Conservation (phyloP, 352 stramenopile genomes). For the Phytophthora pinifolia region DNA sequence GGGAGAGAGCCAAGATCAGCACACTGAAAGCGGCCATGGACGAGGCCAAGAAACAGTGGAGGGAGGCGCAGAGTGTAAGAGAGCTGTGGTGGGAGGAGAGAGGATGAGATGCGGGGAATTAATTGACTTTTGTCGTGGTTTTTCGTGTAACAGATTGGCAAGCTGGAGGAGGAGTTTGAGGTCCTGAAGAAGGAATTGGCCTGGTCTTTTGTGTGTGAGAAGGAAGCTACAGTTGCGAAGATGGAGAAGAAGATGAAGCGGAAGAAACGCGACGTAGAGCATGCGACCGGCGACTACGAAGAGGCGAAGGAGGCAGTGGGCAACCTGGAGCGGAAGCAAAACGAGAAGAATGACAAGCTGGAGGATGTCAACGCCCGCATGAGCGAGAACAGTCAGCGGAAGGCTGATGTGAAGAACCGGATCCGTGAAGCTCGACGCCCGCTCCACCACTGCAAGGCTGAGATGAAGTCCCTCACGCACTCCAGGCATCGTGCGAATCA, state of each 20-base stretch:
- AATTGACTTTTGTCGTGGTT: conserved; percentile 1
- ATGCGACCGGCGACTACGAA: conserved; percentile 41
- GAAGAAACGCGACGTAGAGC: conserved; percentile 46
- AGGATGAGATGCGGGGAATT: neutral
- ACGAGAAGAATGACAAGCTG: conserved; percentile 63
- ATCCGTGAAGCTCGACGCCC: conserved; percentile 68
- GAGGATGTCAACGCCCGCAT: conserved; percentile 50
- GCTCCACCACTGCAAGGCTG: conserved; percentile 63
- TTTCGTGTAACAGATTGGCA: conserved; percentile 52
- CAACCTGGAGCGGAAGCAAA: conserved; percentile 60
- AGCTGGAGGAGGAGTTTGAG: conserved; percentile 70
- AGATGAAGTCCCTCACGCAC: conserved; percentile 59
- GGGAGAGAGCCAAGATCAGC: conserved; percentile 62
- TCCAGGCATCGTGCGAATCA: conserved; percentile 55
- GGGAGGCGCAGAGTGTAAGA: conserved; percentile 70
- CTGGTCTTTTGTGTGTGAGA: conserved; percentile 82
- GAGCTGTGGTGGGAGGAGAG: neutral
- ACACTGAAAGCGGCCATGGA: conserved; percentile 60
- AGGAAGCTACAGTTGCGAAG: conserved; percentile 51
- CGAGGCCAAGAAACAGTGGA: conserved; percentile 67
- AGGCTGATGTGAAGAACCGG: conserved; percentile 54
- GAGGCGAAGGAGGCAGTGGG: conserved; percentile 49
- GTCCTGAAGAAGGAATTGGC: conserved; percentile 77
- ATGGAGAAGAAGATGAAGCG: conserved; percentile 57
- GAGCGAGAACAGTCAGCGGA: conserved; percentile 41